Evolutionary conservation across 2,329 filamentous ascomycete species (phyloP), one percentile per base, ranked within the genome.

Genomic region (Exophiala mesophila): DNA sequence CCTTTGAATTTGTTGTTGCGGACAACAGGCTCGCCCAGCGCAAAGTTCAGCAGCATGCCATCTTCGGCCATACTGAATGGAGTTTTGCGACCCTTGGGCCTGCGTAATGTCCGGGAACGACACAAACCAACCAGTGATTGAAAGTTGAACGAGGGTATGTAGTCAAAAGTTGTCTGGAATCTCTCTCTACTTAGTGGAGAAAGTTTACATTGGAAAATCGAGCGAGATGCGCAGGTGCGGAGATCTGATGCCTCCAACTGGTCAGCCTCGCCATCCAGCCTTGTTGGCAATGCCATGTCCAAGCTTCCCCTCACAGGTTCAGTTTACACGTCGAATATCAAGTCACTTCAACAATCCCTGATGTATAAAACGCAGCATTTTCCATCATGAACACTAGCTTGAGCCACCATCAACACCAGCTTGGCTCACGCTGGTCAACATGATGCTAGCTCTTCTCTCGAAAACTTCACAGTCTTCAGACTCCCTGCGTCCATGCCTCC

Each of bases 21-120:
- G 4, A 76, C 71, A 47, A 81, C 74, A 40, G 86, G 62, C 47
- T 86, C 80, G 19, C 78, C 76, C 44, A 95, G 71, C 56, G 88
- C 82, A 62, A 97, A 96, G 58, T 97, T 97, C 61, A 97, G 72
- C 44, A 96, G 77, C 79, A 98, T 85, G 55, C 88, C 88, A 80
- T 94, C 86, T 71, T 97, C 89, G 89, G 97, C 48, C 48, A 51
- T 51, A 17, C 6, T 39, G n/a, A n/a, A n/a, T n/a, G n/a, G n/a
- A n/a, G n/a, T n/a, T n/a, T n/a, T n/a, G n/a, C n/a, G n/a, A n/a
- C n/a, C n/a, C n/a, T n/a, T n/a, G n/a, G n/a, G n/a, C n/a, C n/a
- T n/a, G n/a, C n/a, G n/a, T n/a, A n/a, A n/a, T n/a, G n/a, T n/a
- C n/a, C n/a, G n/a, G n/a, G n/a, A n/a, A n/a, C n/a, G n/a, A n/a